A percentile compares a stretch with the other conserved stretches of the same genome.
phyloP scores from a whole-genome alignment of 331 rosid genomes.

The Spiraea crenata region DNA sequence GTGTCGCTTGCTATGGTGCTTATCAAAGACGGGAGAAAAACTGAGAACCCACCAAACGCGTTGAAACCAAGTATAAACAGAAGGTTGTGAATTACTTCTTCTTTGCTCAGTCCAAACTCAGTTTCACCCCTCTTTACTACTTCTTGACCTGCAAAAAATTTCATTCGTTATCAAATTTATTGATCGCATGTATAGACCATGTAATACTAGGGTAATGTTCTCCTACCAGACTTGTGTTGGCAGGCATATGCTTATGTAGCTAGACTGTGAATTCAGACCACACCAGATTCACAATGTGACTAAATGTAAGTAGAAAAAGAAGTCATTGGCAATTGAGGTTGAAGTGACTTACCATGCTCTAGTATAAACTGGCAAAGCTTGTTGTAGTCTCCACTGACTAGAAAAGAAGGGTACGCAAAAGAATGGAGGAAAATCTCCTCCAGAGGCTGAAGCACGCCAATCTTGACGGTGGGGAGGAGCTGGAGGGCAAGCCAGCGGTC shows the following conservation, averaged over 20 bases:
- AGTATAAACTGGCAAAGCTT: conserved; percentile 49
- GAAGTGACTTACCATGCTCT: conserved; percentile 47
- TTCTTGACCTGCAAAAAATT: conserved; percentile 48
- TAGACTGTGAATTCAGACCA: neutral
- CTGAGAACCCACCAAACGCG: conserved; percentile 74
- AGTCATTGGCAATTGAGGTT: neutral
- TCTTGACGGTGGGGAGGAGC: conserved; percentile 59
- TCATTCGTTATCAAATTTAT: neutral
- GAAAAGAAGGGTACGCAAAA: conserved; percentile 63
- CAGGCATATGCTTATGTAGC: neutral
- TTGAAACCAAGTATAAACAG: conserved; percentile 83
- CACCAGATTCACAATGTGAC: neutral
- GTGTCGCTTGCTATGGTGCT: conserved; percentile 35
- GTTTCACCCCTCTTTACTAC: conserved; percentile 44
- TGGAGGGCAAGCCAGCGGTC: conserved; percentile 80
- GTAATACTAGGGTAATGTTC: neutral
- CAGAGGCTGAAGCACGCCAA: conserved; percentile 68
- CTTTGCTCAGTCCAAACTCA: conserved; percentile 63
- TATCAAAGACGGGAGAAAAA: conserved; percentile 62
- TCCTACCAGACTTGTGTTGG: neutral
- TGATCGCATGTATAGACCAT: neutral
- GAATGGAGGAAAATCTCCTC: conserved; percentile 91
- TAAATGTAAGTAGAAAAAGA: neutral
- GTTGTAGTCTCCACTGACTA: conserved; percentile 63
- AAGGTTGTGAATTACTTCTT: conserved; percentile 70